phyloP scores from a whole-genome alignment of 345 rosid genomes.

The Moringa oleifera region DNA sequence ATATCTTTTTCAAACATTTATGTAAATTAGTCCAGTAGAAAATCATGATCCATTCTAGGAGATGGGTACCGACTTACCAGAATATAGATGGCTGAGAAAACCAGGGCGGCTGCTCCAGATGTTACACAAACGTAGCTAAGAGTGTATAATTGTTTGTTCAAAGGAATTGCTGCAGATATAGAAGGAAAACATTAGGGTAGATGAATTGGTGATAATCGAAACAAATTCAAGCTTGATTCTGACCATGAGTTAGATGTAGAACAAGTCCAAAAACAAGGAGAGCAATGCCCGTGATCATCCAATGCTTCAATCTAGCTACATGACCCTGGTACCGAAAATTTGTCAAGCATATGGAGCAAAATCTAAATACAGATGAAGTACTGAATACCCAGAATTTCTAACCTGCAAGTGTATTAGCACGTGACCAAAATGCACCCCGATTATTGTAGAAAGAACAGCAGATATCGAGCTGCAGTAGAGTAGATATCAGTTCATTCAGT shows the following conservation, averaged over 20 bases:
- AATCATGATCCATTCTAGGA: no score
- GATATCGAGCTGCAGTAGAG: slow-evolving; percentile 65
- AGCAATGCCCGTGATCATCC: slow-evolving; percentile 51
- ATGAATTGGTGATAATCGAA: neutral
- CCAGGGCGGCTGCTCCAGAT: slow-evolving; percentile 74
- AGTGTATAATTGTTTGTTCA: slow-evolving; percentile 75
- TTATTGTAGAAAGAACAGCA: slow-evolving; percentile 67
- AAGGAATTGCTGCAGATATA: slow-evolving; percentile 59
- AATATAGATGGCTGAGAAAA: slow-evolving; percentile 58
- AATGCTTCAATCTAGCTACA: slow-evolving; percentile 66
- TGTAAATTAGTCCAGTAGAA: no score
- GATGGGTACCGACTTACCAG: slow-evolving; percentile 39
- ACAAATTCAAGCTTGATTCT: slow-evolving; percentile 17
- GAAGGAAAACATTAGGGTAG: slow-evolving; percentile 1
- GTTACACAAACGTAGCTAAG: slow-evolving; percentile 82
- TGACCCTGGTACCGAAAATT: slow-evolving; percentile 39
- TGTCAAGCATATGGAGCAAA: slow-evolving; percentile 9
- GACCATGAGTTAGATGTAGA: slow-evolving; percentile 71
- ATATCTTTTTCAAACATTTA: no score
- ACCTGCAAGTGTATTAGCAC: slow-evolving; percentile 71
- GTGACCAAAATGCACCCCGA: slow-evolving; percentile 85
- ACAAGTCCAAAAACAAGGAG: slow-evolving; percentile 52
- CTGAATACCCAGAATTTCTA: slow-evolving; percentile 1
- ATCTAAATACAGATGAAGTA: neutral
- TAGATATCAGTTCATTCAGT: neutral